Percentiles rank a stretch among this genome's conserved stretches.
phyloP scores from a whole-genome alignment of 345 rosid species.

The Populus simonii region DNA sequence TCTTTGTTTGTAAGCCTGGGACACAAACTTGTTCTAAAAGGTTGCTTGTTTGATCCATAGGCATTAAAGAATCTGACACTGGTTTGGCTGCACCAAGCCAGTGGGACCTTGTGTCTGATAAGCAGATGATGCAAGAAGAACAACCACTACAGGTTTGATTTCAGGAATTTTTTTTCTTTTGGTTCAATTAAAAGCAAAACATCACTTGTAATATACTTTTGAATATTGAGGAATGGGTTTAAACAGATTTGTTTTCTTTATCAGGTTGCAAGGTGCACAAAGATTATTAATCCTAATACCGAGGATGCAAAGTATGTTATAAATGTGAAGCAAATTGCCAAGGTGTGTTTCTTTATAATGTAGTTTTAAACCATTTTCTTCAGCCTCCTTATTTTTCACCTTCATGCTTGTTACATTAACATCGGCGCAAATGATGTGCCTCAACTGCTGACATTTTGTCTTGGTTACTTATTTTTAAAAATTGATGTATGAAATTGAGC shows the following conservation, averaged over 20 bases:
- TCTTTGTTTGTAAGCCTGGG: too few species aligned
- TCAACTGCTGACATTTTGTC: background rate
- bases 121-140: slow-evolving; percentile 99
- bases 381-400: background rate
- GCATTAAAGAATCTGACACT: slow-evolving; percentile 96
- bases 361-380: background rate
- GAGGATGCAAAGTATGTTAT: slow-evolving; percentile 96
- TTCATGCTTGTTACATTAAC: background rate
- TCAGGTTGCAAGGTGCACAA: slow-evolving; percentile 95
- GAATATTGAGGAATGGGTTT: background rate
- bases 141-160: slow-evolving; percentile 73
- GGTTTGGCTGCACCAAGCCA: slow-evolving; percentile 97
- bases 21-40: background rate
- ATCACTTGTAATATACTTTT: background rate
- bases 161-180: background rate
- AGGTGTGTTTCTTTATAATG: slow-evolving; percentile 39
- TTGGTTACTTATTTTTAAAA: background rate
- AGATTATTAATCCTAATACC: slow-evolving; percentile 90
- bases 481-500: background rate
- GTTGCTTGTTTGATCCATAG: slow-evolving; percentile 24
- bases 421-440: background rate
- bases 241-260: background rate
- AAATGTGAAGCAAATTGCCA: slow-evolving; percentile 94
- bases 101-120: slow-evolving; percentile 99
- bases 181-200: background rate